Evolutionary conservation across 306 rosid genomes (phyloP).

Genomic region (Rosa chinensis): DNA sequence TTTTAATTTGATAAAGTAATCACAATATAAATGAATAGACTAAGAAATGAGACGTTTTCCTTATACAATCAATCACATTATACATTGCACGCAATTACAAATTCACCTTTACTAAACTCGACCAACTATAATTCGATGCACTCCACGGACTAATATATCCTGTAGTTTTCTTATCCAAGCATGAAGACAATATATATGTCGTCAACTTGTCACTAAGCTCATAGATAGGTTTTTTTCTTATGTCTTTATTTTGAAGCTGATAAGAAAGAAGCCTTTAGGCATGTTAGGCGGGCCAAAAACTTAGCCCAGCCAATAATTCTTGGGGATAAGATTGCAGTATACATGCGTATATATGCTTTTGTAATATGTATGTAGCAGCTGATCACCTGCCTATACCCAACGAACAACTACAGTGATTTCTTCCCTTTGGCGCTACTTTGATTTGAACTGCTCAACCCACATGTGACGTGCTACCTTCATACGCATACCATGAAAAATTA

Average conservation of each 20-base stretch:
- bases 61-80: too few species aligned
- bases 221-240: not conserved
- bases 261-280: not conserved
- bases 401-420: not conserved
- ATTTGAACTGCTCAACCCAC: slow-evolving; percentile 3
- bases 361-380: not conserved
- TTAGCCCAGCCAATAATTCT: not conserved
- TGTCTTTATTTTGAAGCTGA: not conserved
- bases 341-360: not conserved
- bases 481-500: not conserved
- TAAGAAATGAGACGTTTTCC: too few species aligned
- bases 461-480: not conserved
- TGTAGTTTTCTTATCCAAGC: too few species aligned
- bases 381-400: not conserved
- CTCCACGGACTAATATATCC: too few species aligned
- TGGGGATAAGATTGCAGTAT: not conserved
- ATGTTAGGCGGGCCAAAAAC: not conserved
- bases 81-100: too few species aligned
- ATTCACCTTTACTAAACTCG: too few species aligned
- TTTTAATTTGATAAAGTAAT: too few species aligned
- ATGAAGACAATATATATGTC: not conserved
- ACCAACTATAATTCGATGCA: too few species aligned
- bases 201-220: not conserved
- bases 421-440: slow-evolving; percentile 7
- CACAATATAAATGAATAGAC: too few species aligned